A percentile compares a stretch with the other conserved stretches of the same genome.
Conservation (phyloP, 345 rosid species). For the Populus pruinosa region DNA sequence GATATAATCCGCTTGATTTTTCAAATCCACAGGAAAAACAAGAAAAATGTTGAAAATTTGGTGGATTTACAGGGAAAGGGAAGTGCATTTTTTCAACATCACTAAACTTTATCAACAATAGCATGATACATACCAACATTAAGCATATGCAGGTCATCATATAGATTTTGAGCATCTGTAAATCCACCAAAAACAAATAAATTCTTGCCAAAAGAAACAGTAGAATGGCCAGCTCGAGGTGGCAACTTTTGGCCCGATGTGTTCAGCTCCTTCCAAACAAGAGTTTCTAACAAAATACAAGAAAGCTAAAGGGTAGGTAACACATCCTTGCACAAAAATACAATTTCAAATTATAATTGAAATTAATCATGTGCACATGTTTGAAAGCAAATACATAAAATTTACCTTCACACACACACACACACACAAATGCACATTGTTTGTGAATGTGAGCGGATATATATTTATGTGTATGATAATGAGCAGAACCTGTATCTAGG, state of each 20-base stretch:
- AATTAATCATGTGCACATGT: neutral
- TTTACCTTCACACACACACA: too few relatives aligned
- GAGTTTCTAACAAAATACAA: slow-evolving; percentile 54
- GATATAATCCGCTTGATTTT: neutral
- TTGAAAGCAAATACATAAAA: neutral
- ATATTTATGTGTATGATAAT: neutral
- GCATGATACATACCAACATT: slow-evolving; percentile 66
- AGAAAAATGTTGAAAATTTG: neutral
- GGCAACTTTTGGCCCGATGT: slow-evolving; percentile 73
- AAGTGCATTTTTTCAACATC: neutral
- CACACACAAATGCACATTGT: neutral
- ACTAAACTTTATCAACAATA: neutral
- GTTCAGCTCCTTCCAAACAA: slow-evolving; percentile 78
- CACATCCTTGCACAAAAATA: neutral
- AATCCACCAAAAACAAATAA: slow-evolving; percentile 96
- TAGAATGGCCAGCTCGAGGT: slow-evolving; percentile 96
- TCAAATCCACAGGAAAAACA: neutral
- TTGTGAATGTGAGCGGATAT: neutral
- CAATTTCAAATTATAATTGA: neutral
- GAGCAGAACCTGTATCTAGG: slow-evolving; percentile 76
- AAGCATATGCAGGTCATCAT: slow-evolving; percentile 78
- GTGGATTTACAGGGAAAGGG: neutral
- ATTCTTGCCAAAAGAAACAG: slow-evolving; percentile 80
- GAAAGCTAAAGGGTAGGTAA: neutral
- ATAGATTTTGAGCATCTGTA: slow-evolving; percentile 87